Base-by-base conservation (phyloP, 768 basidiomycete genomes). In the Phylloporus scabripes region DNA sequence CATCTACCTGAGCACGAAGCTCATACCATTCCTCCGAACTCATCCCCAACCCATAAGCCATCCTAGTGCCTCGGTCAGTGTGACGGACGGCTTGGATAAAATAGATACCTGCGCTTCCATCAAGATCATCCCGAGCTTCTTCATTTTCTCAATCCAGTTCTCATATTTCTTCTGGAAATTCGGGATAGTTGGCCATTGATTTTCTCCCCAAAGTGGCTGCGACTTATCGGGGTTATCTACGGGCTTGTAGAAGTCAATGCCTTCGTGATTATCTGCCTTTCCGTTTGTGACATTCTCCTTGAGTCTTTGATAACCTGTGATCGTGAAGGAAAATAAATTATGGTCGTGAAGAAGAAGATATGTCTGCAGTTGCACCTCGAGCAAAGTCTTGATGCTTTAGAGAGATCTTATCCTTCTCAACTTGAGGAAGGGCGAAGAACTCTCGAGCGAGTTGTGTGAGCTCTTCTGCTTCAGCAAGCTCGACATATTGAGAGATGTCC, bases 201-300 rank as follows among this genome's bases (percentile, higher is more conserved):
- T 96, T 65, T 82, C 80, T 11, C 92, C 92, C 81, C 86, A 84
- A 0, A 94, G 66, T 0, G 81, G 78, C 45, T 79, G 80, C 8
- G 78, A 75, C 67, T 78, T 87, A 62, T 91, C 82, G 0, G 86
- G 82, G 21, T 75, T 70, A 39, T 78, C 74, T 2, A 87, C 83
- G 1, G 88, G 87, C 23, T 74, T 79, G 61, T 92, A 92, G 45
- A 90, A 79, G 59, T 94, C 92, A 33, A 93, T 64, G 2, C 79
- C 89, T 70, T 95, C 92, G 53, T 92, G 89, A 52, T 83, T 86
- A 60, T 93, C 89, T 4, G 83, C 81, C 63, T 83, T 85, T 7
- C 89, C 88, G 55, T 83, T 82, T 0, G 92, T 95, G 10, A 94
- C 79, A 54, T 94, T 92, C 72, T 94, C 87, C 50, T 82, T 82